Conservation (phyloP, 2,329 filamentous ascomycete species). For the Nemania sp. region DNA sequence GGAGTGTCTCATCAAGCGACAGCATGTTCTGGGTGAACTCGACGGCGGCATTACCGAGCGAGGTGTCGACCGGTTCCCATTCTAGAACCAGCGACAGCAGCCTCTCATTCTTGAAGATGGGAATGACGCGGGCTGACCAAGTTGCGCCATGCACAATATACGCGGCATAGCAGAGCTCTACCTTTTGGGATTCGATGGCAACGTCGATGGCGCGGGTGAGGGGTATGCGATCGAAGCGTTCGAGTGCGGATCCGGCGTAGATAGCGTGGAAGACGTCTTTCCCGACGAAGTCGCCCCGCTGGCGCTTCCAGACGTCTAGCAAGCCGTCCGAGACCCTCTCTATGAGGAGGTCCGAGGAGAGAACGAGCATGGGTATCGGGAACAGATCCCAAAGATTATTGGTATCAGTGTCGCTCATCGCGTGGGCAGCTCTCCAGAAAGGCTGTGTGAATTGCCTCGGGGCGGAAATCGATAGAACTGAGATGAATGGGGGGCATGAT, state of each 20-base stretch:
- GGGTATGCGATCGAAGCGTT: slow-evolving; percentile 20
- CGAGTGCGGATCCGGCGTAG: slow-evolving; percentile 1
- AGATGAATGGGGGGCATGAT: too few species aligned
- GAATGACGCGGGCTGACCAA: slow-evolving; percentile 16
- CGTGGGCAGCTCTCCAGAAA: too few species aligned
- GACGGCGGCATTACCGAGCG: not conserved
- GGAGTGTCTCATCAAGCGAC: slow-evolving; percentile 14
- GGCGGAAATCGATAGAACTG: too few species aligned
- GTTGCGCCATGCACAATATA: not conserved
- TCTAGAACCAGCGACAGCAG: slow-evolving; percentile 11
- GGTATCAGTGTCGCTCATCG: not conserved
- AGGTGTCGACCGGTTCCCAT: slow-evolving; percentile 4
- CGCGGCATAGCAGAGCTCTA: slow-evolving; percentile 13
- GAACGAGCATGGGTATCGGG: slow-evolving; percentile 13
- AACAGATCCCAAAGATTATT: slow-evolving; percentile 16
- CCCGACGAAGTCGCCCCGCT: slow-evolving; percentile 9
- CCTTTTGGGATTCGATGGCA: slow-evolving; percentile 1
- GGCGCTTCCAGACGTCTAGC: slow-evolving; percentile 13
- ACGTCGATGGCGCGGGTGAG: slow-evolving; percentile 16
- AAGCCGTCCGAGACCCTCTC: slow-evolving; percentile 14
- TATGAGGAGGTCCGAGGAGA: slow-evolving; percentile 5
- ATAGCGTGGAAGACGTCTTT: slow-evolving; percentile 9
- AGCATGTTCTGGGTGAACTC: slow-evolving; percentile 17
- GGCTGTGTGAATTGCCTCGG: too few species aligned
- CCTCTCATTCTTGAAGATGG: slow-evolving; percentile 4